Percentiles rank a stretch among this genome's conserved stretches.
Evolutionary conservation across 73 alveolate genomes (phyloP).

Genomic region (Paramecium sonneborni): DNA sequence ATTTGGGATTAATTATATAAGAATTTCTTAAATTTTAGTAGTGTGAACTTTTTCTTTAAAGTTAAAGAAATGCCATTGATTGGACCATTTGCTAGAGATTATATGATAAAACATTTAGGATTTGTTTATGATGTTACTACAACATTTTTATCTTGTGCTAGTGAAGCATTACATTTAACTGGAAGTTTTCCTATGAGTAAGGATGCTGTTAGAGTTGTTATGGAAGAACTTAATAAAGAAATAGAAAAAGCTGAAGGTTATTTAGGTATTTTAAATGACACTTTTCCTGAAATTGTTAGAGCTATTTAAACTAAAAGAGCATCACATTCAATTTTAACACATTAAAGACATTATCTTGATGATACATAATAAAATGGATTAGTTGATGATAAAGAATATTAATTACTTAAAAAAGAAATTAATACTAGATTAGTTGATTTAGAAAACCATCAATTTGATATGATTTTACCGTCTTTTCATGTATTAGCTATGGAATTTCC

Average conservation of each 20-base stretch:
- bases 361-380: slow-evolving; percentile 61
- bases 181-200: slow-evolving; percentile 54
- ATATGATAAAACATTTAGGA: slow-evolving; percentile 61
- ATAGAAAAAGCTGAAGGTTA: slow-evolving; percentile 60
- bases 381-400: slow-evolving; percentile 60
- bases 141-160: slow-evolving; percentile 64
- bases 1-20: slow-evolving; percentile 60
- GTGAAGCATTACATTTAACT: slow-evolving; percentile 29
- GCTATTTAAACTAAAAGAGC: slow-evolving; percentile 75
- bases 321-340: slow-evolving; percentile 64
- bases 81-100: slow-evolving; percentile 52
- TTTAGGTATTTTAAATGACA: slow-evolving; percentile 58
- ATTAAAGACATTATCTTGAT: slow-evolving; percentile 53
- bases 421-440: slow-evolving; percentile 57
- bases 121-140: slow-evolving; percentile 73
- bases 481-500: slow-evolving; percentile 65
- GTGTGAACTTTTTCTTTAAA: slow-evolving; percentile 47
- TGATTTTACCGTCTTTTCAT: slow-evolving; percentile 51
- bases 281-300: slow-evolving; percentile 69
- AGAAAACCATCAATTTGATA: slow-evolving; percentile 45
- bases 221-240: slow-evolving; percentile 54
- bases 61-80: slow-evolving; percentile 62
- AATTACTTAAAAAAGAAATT: slow-evolving; percentile 43
- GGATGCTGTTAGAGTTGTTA: slow-evolving; percentile 22
- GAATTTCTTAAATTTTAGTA: slow-evolving; percentile 44